Evolutionary conservation across 1,284 basidiomycete species (phyloP).

Genomic region (Leccinum subrobustum): DNA sequence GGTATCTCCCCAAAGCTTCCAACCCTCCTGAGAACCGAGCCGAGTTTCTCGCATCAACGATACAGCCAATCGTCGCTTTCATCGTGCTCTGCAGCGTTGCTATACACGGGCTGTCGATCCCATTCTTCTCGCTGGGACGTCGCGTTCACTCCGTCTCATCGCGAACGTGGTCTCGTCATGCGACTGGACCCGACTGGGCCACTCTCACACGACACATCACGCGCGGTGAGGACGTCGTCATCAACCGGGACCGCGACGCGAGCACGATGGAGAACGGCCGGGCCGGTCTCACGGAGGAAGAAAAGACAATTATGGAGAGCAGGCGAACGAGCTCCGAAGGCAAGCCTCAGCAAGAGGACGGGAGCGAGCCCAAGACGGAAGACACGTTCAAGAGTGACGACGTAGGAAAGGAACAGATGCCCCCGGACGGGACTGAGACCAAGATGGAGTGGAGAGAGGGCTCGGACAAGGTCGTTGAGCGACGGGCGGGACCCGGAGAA

Average conservation of each 20-base stretch:
- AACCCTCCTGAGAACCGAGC: constrained; percentile 59
- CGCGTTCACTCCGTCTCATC: constrained; percentile 83
- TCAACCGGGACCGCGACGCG: constrained; percentile 67
- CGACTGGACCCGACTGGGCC: constrained; percentile 66
- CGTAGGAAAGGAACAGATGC: constrained; percentile 29
- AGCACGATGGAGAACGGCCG: constrained; percentile 52
- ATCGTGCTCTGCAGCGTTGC: constrained; percentile 88
- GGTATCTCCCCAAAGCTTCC: constrained; percentile 59
- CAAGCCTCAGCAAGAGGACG: constrained; percentile 4
- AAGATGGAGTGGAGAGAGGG: constrained; percentile 64
- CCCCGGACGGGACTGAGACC: constrained; percentile 45
- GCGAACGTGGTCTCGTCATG: constrained; percentile 79
- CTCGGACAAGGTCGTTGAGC: constrained; percentile 48
- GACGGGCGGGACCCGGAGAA: constrained; percentile 30
- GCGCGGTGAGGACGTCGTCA: constrained; percentile 71
- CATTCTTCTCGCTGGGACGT: constrained; percentile 87
- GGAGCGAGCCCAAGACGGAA: constrained; percentile 18
- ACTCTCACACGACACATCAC: constrained; percentile 70
- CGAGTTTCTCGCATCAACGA: constrained; percentile 67
- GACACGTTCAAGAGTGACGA: constrained; percentile 18
- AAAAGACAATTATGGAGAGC: constrained; percentile 32
- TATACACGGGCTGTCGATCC: constrained; percentile 89
- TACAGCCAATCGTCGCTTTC: constrained; percentile 90
- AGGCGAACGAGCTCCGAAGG: constrained; percentile 19
- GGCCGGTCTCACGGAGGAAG: constrained; percentile 32